phyloP scores from a whole-genome alignment of 345 rosid species.

The Euphorbia pulcherrima region DNA sequence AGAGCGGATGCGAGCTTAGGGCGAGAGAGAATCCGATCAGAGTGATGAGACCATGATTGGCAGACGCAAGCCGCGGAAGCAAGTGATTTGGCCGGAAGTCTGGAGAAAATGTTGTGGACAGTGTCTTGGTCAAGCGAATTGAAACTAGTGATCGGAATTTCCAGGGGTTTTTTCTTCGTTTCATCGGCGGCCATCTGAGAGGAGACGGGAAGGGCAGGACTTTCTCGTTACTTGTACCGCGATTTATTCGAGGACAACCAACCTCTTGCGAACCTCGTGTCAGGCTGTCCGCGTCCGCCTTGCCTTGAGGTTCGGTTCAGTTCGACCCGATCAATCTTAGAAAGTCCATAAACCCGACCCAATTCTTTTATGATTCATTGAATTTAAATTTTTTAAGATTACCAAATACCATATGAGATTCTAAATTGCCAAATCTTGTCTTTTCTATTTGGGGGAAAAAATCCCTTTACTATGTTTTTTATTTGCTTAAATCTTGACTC shows the following conservation, averaged over 20 bases:
- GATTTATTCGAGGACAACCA: not conserved
- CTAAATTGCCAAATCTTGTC: too few species aligned
- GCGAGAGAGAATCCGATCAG: constrained; percentile 39
- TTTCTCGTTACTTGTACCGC: not conserved
- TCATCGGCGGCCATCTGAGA: not conserved
- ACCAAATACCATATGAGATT: too few species aligned
- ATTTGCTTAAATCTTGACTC: too few species aligned
- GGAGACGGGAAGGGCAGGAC: not conserved
- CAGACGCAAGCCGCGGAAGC: constrained; percentile 50
- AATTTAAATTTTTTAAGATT: too few species aligned
- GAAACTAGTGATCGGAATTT: constrained; percentile 4
- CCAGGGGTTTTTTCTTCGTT: not conserved
- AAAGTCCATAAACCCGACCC: too few species aligned
- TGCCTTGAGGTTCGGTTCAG: not conserved
- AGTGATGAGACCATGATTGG: constrained; percentile 42
- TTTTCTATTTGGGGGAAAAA: too few species aligned
- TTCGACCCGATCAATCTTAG: not conserved
- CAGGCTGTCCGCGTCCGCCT: too few species aligned
- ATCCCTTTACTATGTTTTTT: too few species aligned
- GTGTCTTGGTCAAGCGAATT: constrained; percentile 32
- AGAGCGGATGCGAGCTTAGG: constrained; percentile 56
- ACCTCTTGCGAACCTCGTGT: not conserved
- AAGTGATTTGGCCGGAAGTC: constrained; percentile 46
- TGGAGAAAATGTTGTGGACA: constrained; percentile 34
- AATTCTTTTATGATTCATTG: too few species aligned